Evolutionary conservation across 1,284 basidiomycete genomes (phyloP), one percentile per base, ranked within the genome.

Genomic region (Kalmanozyma brasiliensis): DNA sequence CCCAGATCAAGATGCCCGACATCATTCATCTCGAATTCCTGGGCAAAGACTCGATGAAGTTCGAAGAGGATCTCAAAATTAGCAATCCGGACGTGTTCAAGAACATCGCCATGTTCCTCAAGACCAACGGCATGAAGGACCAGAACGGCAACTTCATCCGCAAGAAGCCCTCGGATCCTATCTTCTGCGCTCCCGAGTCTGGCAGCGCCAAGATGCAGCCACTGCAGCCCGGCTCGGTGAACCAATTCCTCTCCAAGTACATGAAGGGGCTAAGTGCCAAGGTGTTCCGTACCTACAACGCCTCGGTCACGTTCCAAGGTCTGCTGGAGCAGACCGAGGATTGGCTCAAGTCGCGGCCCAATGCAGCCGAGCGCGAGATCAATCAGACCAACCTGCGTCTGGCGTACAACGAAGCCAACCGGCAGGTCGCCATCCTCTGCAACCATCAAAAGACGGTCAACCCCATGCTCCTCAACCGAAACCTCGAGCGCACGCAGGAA

Each of bases 101-200:
- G 52, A 82, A 82, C 58, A 73, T 82, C 16, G 68, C 73, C 47
- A 74, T 76, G 73, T 82, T 82, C 53, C 61, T 73, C 45, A 73
- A 74, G 52, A 75, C 77, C 20, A 72, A 73, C 48, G 77, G 72
- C 17, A 71, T 65, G 42, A 74, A 79, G 58, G 76, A 79, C 48
- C 48, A 52, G 23, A 52, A 63, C 11, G 79, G 79, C 42, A 89
- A 89, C 82, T 93, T 93, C 79, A 88, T 92, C 23, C 90, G 90
- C 75, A 98, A 98, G 86, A 86, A 87, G 49, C 90, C 92, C 59
- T 89, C 89, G 14, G 95, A 98, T 80, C 89, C 90, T 66, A 83
- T 98, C 52, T 98, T 99, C 78, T 96, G 73, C 20, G 75, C 75
- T 1, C 73, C 75, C 20, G 65, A 64, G 10, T 65, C 73, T 5